Base-by-base conservation (phyloP, 768 basidiomycete genomes). In the Cantharellus cinnabarinus region DNA sequence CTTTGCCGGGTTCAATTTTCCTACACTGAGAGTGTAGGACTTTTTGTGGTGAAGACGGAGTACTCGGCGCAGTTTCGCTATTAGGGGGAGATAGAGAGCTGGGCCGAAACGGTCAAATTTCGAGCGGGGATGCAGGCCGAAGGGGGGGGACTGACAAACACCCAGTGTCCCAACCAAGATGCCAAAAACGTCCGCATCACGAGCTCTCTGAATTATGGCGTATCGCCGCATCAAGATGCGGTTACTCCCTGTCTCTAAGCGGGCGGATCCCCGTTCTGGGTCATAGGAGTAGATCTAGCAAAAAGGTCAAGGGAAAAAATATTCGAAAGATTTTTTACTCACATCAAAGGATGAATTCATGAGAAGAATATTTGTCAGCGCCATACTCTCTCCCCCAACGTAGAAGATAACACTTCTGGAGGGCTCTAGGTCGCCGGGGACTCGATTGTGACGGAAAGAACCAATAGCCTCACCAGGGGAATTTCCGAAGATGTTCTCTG, bases 131-230 rank as follows among this genome's bases (percentile, higher is more conserved):
- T 85, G 85, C 5, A 29, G 42, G 1, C 42, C 34, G n/a, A 40
- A 42, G 56, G 37, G 3, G 54, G 20, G n/a, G 3, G 48, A 68
- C 80, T 61, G 56, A 88, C 87, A 79, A 39, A 95, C 84, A 50
- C 93, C 91, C 10, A 98, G 77, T 1, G 93, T 95, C 5, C 91
- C 93, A 2, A 98, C 85, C 2, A 98, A 79, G 51, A 98, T 90
- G 0, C 93, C 95, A 63, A 95, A 88, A 0, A 97, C 87, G 64
- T 97, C 91, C 0, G 91, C 85, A 63, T 91, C 85, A 50, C 88
- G 77, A 2, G 94, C 90, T 64, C 81, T 82, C 67, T 94, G 91
- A 3, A 98, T 78, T 0, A 78, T 73, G 2, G 82, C 85, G 62
- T 97, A 95, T 10, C 95, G 80, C 0, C 88, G 79, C 84, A 93